These are phyloP conservation scores for Ascochyta clinopodiicola DNA, from an alignment of 2,329 filamentous ascomycete species.

Conservation along the genomic window DNA sequence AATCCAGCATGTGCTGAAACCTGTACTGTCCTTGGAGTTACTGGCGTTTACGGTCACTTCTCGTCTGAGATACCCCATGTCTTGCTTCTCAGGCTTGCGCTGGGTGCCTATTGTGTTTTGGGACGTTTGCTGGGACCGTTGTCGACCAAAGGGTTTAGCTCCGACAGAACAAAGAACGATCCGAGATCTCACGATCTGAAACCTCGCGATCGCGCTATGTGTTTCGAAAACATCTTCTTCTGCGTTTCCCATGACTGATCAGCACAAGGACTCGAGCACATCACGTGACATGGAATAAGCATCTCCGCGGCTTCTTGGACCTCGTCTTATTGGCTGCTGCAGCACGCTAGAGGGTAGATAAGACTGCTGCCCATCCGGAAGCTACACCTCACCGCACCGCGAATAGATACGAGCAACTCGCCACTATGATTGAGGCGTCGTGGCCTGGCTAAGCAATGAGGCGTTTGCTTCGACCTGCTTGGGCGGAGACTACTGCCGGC, in stretches of 20 bases:
- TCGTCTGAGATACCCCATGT: conserved; percentile 9
- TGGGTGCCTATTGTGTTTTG: not conserved
- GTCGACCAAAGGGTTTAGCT: not conserved
- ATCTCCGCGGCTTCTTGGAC: conserved; percentile 10
- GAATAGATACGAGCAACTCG: conserved; percentile 15
- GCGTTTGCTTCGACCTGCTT: conserved; percentile 17
- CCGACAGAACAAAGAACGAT: not conserved
- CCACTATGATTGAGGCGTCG: conserved; percentile 3
- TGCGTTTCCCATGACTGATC: not conserved
- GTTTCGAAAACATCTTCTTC: not conserved
- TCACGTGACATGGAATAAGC: conserved; percentile 13
- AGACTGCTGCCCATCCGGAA: conserved; percentile 5
- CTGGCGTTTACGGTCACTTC: not conserved
- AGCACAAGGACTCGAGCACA: not conserved
- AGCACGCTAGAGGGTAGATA: conserved; percentile 7
- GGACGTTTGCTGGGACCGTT: not conserved
- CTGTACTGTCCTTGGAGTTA: not conserved
- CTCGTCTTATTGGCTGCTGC: not conserved
- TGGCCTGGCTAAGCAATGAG: conserved; percentile 14
- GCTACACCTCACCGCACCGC: conserved; percentile 7
- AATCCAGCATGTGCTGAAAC: not conserved
- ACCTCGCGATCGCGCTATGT: not conserved
- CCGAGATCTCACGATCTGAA: not conserved
- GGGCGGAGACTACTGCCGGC: not conserved
- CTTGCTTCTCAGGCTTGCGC: conserved; percentile 3